Base-by-base conservation (phyloP, 768 basidiomycete species). In the Coprinellus micaceus region DNA sequence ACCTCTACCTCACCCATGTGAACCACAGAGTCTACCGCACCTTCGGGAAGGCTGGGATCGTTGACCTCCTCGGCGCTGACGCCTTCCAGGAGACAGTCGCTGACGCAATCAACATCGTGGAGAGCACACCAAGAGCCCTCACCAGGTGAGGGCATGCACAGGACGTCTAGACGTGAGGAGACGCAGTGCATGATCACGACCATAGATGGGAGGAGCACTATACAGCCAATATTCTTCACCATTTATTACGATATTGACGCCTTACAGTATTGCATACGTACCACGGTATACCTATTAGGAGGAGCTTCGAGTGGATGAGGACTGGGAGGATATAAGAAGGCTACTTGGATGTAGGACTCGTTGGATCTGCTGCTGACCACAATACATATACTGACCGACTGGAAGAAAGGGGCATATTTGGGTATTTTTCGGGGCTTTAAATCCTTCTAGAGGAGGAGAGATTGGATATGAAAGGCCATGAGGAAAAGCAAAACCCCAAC, bases 1-100 rank as follows among this genome's bases (percentile, higher is more conserved):
- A 74, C 17, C 60, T 82, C 22, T 84, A 75, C 64, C 72, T 83
- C 40, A 77, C 82, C 1, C 81, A 84, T 63, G 67, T 83, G 25
- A 71, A 73, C 15, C 66, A 69, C 4, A 65, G 63, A 9, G 69
- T 75, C 13, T 67, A 73, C 52, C 71, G 68, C 53, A 76, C 70
- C 43, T 82, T 83, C 47, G 66, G 67, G 17, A 80, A 78, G 60
- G 82, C 80, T 28, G 81, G 82, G 2, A 77, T 84, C 40, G 68
- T 79, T 37, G 73, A 79, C 3, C 69, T 82, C 15, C 59, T 84
- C 6, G 78, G 80, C 1, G 61, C 65, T 22, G 76, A 81, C 63
- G 76, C 80, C 0, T 78, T 82, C 66, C 69, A 76, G 30, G 71
- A 75, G 39, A 81, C 69, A 49, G 80, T 83, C 11, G 80, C 77